phyloP scores from a whole-genome alignment of 1,284 basidiomycete genomes.

The Ceratobasidium sp. region DNA sequence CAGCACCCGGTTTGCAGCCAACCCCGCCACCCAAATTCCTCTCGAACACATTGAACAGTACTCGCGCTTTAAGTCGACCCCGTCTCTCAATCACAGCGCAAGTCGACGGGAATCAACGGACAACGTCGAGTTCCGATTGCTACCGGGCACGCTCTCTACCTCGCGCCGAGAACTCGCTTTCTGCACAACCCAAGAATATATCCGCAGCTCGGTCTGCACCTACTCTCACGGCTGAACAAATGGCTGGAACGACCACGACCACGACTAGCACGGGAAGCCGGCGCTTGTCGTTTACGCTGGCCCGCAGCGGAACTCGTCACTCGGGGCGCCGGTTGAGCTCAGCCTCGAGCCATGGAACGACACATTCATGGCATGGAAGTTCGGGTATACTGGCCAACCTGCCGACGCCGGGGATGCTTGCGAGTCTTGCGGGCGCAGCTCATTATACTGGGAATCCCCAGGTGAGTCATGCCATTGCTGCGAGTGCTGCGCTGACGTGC shows the following conservation, averaged over 20 bases:
- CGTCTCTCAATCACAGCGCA: not conserved
- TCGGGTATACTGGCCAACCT: slow-evolving; percentile 21
- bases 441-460: slow-evolving; percentile 34
- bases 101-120: slow-evolving; percentile 1
- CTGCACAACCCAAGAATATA: not conserved
- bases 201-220: slow-evolving; percentile 16
- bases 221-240: not conserved
- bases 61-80: slow-evolving; percentile 29
- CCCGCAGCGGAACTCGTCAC: slow-evolving; percentile 17
- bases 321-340: slow-evolving; percentile 35
- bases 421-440: slow-evolving; percentile 18
- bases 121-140: slow-evolving; percentile 19
- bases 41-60: slow-evolving; percentile 29
- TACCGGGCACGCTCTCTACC: not conserved
- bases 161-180: not conserved
- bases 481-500: not conserved
- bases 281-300: slow-evolving; percentile 21
- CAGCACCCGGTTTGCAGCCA: slow-evolving; percentile 20
- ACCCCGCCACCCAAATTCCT: slow-evolving; percentile 27
- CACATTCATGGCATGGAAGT: slow-evolving; percentile 27
- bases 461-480: not conserved
- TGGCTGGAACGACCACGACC: not conserved
- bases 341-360: slow-evolving; percentile 21
- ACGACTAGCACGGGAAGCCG: not conserved
- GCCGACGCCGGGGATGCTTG: slow-evolving; percentile 21